Evolutionary conservation across 78 protist species (phyloP), one percentile per base, ranked within the genome.

Genomic region (Speleostelium caveatum): DNA sequence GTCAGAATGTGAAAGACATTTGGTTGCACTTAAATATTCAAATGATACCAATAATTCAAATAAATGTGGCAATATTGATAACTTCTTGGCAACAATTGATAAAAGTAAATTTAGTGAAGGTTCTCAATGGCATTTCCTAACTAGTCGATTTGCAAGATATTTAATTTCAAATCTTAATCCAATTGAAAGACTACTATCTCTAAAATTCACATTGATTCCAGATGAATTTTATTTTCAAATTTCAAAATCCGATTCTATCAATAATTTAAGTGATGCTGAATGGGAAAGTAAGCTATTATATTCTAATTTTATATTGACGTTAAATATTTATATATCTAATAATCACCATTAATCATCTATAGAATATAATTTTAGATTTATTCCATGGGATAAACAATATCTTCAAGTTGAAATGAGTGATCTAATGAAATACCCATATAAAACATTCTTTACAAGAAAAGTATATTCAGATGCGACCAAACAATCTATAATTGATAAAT

Each of bases 101-200:
- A 38, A 62, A 56, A 24, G 16, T 6, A 24, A 28, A 49, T 79
- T 26, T 56, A n/a, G 30, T 22, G 89, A 79, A 21, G 89, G 89
- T 17, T 51, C 79, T 8, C 91, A 83, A 69, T 83, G 91, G 91
- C 91, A 83, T 45, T 69, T 83, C 19, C 8, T 83, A 8, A 83
- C 61, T 6, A 39, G 0, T 45, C 28, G 38, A n/a, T 69, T 69
- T 69, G 79, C 61, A 0, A 26, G 26, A 16, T 60, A 69, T 59
- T 26, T 83, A 61, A 39, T 83, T 28, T 69, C 91, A 1, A 33
- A 68, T 59, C n/a, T 69, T 17, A 69, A 49, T 24, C 19, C 91
- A 19, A 12, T 83, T 0, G 69, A 72, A 21, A 39, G 73, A 56
- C 36, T 83, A 33, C 30, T 83, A 2, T 69, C 79, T 8, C 6